phyloP scores from a whole-genome alignment of 2,329 filamentous ascomycete species.

The Daldinia sp. region DNA sequence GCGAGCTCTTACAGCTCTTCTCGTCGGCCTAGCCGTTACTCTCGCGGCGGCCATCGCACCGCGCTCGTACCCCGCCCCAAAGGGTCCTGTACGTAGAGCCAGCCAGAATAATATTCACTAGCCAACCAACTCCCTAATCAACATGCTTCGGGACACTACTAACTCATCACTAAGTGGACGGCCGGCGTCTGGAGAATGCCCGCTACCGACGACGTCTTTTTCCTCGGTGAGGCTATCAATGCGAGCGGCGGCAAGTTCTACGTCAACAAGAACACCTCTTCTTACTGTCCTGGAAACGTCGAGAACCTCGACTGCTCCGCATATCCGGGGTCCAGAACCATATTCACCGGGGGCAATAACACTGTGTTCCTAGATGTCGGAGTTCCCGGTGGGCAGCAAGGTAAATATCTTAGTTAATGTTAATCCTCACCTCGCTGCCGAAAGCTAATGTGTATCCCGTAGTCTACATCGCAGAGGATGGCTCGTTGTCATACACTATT shows the following conservation, averaged over 20 bases:
- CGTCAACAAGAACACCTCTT: slow-evolving; percentile 39
- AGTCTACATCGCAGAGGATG: slow-evolving; percentile 45
- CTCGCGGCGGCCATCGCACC: slow-evolving; percentile 20
- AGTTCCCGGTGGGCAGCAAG: slow-evolving; percentile 46
- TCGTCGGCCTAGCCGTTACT: slow-evolving; percentile 15
- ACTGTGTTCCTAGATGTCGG: slow-evolving; percentile 35
- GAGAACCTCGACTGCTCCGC: slow-evolving; percentile 37
- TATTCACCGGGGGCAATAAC: slow-evolving; percentile 33
- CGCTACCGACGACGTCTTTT: slow-evolving; percentile 13
- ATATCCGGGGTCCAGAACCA: slow-evolving; percentile 37
- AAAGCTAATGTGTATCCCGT: neutral
- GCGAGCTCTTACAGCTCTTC: slow-evolving; percentile 14
- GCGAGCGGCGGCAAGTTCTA: slow-evolving; percentile 46
- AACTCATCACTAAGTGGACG: slow-evolving; percentile 22
- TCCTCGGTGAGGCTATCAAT: slow-evolving; percentile 38
- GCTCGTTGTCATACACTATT: slow-evolving; percentile 43
- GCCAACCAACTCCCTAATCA: too few relatives aligned
- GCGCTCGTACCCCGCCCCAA: slow-evolving; percentile 17
- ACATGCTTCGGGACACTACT: too few relatives aligned
- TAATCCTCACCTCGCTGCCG: too few relatives aligned
- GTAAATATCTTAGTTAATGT: too few relatives aligned
- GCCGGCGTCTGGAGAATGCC: slow-evolving; percentile 38
- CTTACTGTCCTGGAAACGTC: slow-evolving; percentile 40
- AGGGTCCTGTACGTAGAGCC: slow-evolving; percentile 18
- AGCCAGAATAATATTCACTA: too few relatives aligned